Conservation (phyloP, 1,284 basidiomycete species). For the Spongispora temasekensis region DNA sequence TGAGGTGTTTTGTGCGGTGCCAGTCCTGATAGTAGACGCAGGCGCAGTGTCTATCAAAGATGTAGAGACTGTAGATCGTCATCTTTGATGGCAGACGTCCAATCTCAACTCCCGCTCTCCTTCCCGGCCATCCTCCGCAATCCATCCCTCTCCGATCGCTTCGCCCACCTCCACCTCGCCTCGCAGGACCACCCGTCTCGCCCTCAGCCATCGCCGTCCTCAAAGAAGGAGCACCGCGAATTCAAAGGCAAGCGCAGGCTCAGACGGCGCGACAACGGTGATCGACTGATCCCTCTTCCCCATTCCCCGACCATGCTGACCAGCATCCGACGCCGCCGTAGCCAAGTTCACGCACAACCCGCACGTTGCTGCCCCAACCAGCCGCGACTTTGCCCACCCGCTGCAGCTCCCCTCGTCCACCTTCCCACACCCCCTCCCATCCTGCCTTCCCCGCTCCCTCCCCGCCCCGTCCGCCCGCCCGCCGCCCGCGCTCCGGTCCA, state of each 20-base stretch:
- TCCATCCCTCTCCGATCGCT: conserved; percentile 46
- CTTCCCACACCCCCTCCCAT: conserved; percentile 73
- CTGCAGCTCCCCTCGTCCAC: conserved; percentile 50
- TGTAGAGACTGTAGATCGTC: conserved; percentile 88
- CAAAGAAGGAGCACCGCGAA: no score
- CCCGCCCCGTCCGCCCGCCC: conserved; percentile 48
- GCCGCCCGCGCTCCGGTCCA: conserved; percentile 47
- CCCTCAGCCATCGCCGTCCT: no score
- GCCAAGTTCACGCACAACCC: conserved; percentile 71
- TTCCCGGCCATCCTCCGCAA: conserved; percentile 71
- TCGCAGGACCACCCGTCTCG: no score
- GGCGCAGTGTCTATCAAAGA: conserved; percentile 76
- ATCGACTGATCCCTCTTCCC: conserved; percentile 17
- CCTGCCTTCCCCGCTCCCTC: conserved; percentile 62
- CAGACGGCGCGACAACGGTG: conserved; percentile 75
- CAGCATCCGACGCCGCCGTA: conserved; percentile 32
- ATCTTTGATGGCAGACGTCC: conserved; percentile 50
- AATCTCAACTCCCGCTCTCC: conserved; percentile 64
- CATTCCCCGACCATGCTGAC: conserved; percentile 5
- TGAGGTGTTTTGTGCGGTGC: conserved; percentile 78
- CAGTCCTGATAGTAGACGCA: conserved; percentile 95
- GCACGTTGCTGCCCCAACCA: conserved; percentile 62
- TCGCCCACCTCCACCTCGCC: conserved; percentile 47
- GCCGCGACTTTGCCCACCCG: conserved; percentile 52
- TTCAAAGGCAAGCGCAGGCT: conserved; percentile 77